Base-by-base conservation (phyloP, 441 rosid genomes). In the Adansonia gregorii region DNA sequence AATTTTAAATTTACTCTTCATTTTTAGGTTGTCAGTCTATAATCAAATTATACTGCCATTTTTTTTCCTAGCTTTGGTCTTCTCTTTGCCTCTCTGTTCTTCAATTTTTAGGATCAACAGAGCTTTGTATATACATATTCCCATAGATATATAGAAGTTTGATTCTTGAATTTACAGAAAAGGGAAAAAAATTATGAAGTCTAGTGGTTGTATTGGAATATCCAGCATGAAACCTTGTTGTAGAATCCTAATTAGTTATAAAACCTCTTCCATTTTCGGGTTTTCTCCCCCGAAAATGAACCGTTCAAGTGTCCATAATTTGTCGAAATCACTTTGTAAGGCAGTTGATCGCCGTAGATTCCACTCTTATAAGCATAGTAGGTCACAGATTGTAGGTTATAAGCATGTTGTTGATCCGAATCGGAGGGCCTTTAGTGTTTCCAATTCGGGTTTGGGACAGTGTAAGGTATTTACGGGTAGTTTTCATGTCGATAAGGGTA, bases 171-270 rank as follows among this genome's bases (percentile, higher is more conserved):
- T 31, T 58, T 20, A 17, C 0, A 58, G 4, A 27, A 52, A 66
- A 66, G 8, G 46, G n/a, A 31, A 49, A 8, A 24, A 43, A 70
- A 84, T 67, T 43, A 92, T 94, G 97, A 95, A 78, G 71, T 81
- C 84, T 73, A 63, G 82, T 43, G 83, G 88, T 64, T 91, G 89
- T 83, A 82, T 95, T 75, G 88, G 89, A 63, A 86, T 92, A 80
- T 87, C 92, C 15, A 83, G 89, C 5, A 85, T 90, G 90, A 95
- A 87, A 86, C 99, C 99, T 76, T 90, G 89, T 80, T 87, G 97
- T 85, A 88, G 87, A 86, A 81, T 90, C 77, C 72, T 90, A 31
- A 82, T 91, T 84, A 82, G 92, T 72, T 88, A 68, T 67, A 87
- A 68, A 84, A 84, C 86, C 55, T 87, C 88, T 60, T 88, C 90